Base-by-base conservation (phyloP, 2,329 filamentous ascomycete genomes). In the Trichoderma simmonsii region DNA sequence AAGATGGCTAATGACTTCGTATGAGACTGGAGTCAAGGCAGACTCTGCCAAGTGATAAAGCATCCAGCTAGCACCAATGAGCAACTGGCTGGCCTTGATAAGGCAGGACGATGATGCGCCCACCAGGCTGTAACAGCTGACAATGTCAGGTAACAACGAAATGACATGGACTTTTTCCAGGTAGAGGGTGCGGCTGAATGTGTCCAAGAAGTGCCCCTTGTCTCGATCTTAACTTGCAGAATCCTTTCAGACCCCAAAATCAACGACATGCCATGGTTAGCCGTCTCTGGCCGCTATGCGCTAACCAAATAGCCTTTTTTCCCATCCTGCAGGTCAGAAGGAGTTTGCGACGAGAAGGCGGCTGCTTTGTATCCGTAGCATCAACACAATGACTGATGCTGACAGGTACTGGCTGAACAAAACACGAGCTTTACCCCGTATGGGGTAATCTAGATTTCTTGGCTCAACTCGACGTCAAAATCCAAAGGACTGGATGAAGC, bases 371-470 rank as follows among this genome's bases (percentile, higher is more conserved):
- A 32, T 26, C 39, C 39, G 39, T 32, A 24, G 11, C 28, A 34
- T 48, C 56, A 34, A 62, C 6, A 36, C 3, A 24, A 28, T 54
- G 28, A 24, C 30, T 39, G 56, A 62, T 14, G 64, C 34, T 59
- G 39, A 39, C 15, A 15, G 24, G 9, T 30, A 26, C 48, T 60
- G 57, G 28, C 8, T 61, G 14, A 62, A 26, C 9, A 51, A 43
- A 26, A 21, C 57, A 24, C 39, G 21, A 24, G 6, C 26, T 69
- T 11, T 71, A 63, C 30, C 59, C 68, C 68, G 48, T 71, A 63
- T 51, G 67, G 67, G 57, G 57, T 54, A 70, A 70, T 71, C 60
- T 24, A 64, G 30, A 39, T 57, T 18, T 48, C 60, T 28, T 32
- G 60, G 26, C 51, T 28, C 21, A 9, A 18, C n/a, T 36, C 30